Base-by-base conservation (phyloP, 768 basidiomycete species). In the Hygrocybe punicea region DNA sequence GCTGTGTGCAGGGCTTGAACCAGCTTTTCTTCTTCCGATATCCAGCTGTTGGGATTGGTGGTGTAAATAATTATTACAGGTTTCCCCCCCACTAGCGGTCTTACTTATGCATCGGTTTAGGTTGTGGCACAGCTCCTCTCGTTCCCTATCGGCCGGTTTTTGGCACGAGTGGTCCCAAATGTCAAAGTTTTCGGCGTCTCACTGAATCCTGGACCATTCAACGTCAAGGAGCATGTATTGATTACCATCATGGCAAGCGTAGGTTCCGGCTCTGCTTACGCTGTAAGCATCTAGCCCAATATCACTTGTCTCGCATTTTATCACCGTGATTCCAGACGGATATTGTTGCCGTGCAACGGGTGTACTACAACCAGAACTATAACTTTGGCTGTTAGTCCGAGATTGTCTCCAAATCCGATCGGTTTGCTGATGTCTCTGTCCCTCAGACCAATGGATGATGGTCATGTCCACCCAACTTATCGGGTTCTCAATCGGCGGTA, bases 11-110 rank as follows among this genome's bases (percentile, higher is more conserved):
- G 29, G 29, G 29, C 29, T 29, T 85, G 51, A 88, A 91, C 64
- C 88, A 87, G 59, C 86, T 89, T 73, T 86, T 89, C 72, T 86
- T 81, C 77, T 88, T 89, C 72, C 84, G 86, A 14, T 87, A 82
- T 64, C 89, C 89, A 4, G 78, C 81, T 7, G 85, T 91, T 35
- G 77, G 74, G 3, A 78, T 92, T 58, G 76, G 76, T 2, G 75
- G 76, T 49, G 79, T 80, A 65, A 62, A 72, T 63, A 29, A 29
- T 29, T 29, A 29, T 29, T 29, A 29, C 16, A 29, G 33, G n/a
- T 46, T 1, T n/a, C 14, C 40, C n/a, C n/a, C 14, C 17, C 36
- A 13, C 23, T 16, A 23, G 6, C 8, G 7, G 6, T n/a, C n/a
- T n/a, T n/a, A 80, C 25, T 35, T 9, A 0, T 19, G 2, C 19